phyloP scores from a whole-genome alignment of 768 basidiomycete species.

The Amanita rubescens region DNA sequence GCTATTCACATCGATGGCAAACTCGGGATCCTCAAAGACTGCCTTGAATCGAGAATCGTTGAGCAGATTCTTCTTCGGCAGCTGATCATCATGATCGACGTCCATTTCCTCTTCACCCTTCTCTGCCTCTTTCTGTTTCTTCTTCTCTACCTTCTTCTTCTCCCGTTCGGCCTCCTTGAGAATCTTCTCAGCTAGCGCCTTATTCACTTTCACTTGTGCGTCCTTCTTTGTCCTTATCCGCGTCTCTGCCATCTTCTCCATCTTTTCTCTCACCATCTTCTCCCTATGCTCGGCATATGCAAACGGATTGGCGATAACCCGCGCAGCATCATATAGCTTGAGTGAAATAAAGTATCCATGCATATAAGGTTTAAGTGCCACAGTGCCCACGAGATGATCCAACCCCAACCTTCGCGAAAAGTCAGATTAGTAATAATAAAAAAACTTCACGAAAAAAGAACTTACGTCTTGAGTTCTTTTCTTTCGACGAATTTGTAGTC shows the following conservation, averaged over 20 bases:
- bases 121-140: conserved; percentile 37
- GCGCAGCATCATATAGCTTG: conserved; percentile 92
- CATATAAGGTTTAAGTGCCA: conserved; percentile 98
- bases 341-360: conserved; percentile 98
- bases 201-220: conserved; percentile 60
- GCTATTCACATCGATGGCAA: conserved; percentile 81
- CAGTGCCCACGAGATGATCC: conserved; percentile 90
- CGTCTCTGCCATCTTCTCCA: conserved; percentile 90
- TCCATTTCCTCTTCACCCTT: conserved; percentile 30
- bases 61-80: conserved; percentile 41
- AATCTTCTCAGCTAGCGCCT: conserved; percentile 83
- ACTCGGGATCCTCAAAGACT: conserved; percentile 88
- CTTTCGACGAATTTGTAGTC: conserved; percentile 97
- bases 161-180: conserved; percentile 56
- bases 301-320: conserved; percentile 93
- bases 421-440: conserved; percentile 4
- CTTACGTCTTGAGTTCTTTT: conserved; percentile 76
- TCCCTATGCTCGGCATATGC: conserved; percentile 93
- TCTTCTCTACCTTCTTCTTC: conserved; percentile 48
- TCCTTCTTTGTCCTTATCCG: conserved; percentile 84
- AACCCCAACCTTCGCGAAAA: conserved; percentile 66
- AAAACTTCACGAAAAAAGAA: conserved; percentile 13
- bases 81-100: conserved; percentile 25
- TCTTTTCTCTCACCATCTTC: conserved; percentile 76
- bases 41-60: conserved; percentile 85